Evolutionary conservation across 805 yeast genomes (phyloP), one percentile per base, ranked within the genome.

Genomic region (Yamadazyma tumulicola): DNA sequence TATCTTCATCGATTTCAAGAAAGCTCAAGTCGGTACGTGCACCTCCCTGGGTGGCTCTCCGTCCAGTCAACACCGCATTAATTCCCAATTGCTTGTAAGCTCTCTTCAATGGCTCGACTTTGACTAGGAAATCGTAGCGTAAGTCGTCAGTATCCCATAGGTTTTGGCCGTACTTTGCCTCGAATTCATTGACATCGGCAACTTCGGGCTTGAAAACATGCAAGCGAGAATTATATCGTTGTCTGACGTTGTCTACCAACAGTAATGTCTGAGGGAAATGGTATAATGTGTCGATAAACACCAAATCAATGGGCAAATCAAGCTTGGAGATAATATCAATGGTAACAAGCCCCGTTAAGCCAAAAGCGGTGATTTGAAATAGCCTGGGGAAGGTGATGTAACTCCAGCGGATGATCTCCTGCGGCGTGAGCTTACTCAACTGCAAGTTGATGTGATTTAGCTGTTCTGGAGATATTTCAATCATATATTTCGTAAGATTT

Each of bases 221-320:
- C 16, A 89, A 57, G 18, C 66, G 67, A 3, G 78, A 72, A 18
- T 45, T 34, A 55, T 91, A 91, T 40, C 67, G 72, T 11, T 50
- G 44, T 48, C 75, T 64, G 26, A 91, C 72, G 9, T 61, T 66
- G 2, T 74, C 69, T 4, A 89, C 81, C 25, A 91, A 69, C 3
- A 81, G 86, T 27, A 81, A 62, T 1, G 97, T 91, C 57, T 91
- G 97, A n/a, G 91, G 88, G 69, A 91, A 91, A 58, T 91, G 97
- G 52, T 89, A 85, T 43, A 91, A 64, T 0, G 97, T 91, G 55
- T 91, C 97, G 31, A 89, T 70, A 55, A 91, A 91, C 2, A 91
- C 81, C 37, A 89, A 65, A 36, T 88, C 94, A 5, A 85, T 67
- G 7, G 29, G 19, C 5, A 41, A 26, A 12, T 34, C 31, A 30